phyloP scores from a whole-genome alignment of 2,329 filamentous ascomycete genomes.

The Macrophomina pseudophaseolina region DNA sequence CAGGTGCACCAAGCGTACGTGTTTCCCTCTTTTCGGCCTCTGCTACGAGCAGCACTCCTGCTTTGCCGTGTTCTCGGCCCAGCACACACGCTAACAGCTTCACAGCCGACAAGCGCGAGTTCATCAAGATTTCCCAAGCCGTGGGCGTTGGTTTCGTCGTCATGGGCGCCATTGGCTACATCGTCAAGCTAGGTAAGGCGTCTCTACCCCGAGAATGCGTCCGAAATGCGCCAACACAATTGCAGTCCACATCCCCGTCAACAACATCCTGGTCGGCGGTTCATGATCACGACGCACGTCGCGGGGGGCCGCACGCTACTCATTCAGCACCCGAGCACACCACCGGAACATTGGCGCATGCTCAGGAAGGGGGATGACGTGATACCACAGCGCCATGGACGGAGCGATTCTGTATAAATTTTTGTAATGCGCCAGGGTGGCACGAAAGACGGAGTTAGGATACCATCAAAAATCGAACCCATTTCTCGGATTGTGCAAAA shows the following conservation, averaged over 20 bases:
- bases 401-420: slow-evolving; percentile 24
- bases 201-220: background rate
- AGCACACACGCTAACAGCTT: slow-evolving; percentile 1
- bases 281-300: slow-evolving; percentile 34
- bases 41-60: background rate
- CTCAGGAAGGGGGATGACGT: background rate
- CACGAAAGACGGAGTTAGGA: slow-evolving; percentile 25
- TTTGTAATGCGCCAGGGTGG: slow-evolving; percentile 22
- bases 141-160: slow-evolving; percentile 59
- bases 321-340: background rate
- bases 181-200: slow-evolving; percentile 56
- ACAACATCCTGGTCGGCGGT: slow-evolving; percentile 58
- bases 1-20: slow-evolving; percentile 53
- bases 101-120: slow-evolving; percentile 42
- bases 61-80: background rate
- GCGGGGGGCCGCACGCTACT: background rate
- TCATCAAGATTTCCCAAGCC: slow-evolving; percentile 38
- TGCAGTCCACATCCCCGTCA: slow-evolving; percentile 57
- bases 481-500: background rate
- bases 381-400: slow-evolving; percentile 17
- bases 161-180: slow-evolving; percentile 59
- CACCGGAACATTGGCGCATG: background rate
- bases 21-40: background rate
- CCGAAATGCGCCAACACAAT: slow-evolving; percentile 14
- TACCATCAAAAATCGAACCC: slow-evolving; percentile 22